Evolutionary conservation across 108 stramenopile genomes (phyloP).

Genomic region (Pseudonitzschia pungens): DNA sequence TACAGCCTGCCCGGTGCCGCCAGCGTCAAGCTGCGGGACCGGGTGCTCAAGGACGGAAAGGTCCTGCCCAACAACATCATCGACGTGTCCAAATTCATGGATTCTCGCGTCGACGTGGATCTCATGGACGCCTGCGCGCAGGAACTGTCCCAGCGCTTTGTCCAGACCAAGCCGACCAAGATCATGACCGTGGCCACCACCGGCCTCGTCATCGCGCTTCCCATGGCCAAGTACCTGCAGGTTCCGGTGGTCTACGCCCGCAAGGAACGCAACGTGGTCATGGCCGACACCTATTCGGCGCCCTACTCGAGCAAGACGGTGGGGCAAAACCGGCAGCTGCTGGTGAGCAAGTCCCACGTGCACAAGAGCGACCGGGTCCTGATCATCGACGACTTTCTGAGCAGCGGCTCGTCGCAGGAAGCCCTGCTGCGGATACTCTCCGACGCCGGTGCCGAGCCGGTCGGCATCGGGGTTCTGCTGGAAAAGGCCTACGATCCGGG

Average conservation of each 20-base stretch:
- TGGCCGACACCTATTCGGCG: slow-evolving; percentile 83
- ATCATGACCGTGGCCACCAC: slow-evolving; percentile 90
- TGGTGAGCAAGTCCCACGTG: slow-evolving; percentile 80
- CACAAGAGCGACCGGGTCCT: slow-evolving; percentile 80
- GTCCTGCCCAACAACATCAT: slow-evolving; percentile 88
- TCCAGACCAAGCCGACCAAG: slow-evolving; percentile 66
- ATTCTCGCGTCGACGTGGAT: slow-evolving; percentile 79
- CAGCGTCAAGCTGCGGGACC: slow-evolving; percentile 76
- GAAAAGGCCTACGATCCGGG: slow-evolving; percentile 87
- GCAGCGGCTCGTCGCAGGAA: slow-evolving; percentile 84
- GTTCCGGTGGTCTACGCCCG: slow-evolving; percentile 87
- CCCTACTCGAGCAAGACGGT: slow-evolving; percentile 79
- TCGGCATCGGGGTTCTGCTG: slow-evolving; percentile 81
- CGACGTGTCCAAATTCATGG: slow-evolving; percentile 89
- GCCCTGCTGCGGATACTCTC: slow-evolving; percentile 77
- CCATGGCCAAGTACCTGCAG: slow-evolving; percentile 83
- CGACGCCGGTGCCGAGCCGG: slow-evolving; percentile 77
- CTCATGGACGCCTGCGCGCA: slow-evolving; percentile 88
- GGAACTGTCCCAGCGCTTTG: slow-evolving; percentile 70
- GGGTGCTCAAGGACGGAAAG: slow-evolving; percentile 81
- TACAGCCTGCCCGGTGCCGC: slow-evolving; percentile 37
- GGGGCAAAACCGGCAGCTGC: slow-evolving; percentile 71
- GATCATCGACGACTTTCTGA: slow-evolving; percentile 87
- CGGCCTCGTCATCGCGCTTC: slow-evolving; percentile 82
- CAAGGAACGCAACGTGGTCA: slow-evolving; percentile 86